Conservation (phyloP, 345 rosid species). For the Acer campestre region DNA sequence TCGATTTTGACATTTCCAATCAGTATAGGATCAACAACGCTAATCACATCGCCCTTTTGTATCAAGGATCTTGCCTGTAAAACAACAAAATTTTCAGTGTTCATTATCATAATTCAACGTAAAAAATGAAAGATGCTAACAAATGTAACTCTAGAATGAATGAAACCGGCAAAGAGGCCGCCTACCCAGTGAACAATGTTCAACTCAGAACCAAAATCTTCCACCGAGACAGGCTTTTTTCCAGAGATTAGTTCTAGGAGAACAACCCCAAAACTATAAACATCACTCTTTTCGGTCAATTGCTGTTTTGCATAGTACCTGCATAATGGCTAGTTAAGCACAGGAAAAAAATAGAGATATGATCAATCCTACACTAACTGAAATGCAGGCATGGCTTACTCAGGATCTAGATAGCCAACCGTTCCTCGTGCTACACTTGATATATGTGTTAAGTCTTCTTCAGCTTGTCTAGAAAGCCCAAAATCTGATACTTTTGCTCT, state of each 20-base stretch:
- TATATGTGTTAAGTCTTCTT: slow-evolving; percentile 85
- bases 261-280: slow-evolving; percentile 96
- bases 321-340: slow-evolving; percentile 23
- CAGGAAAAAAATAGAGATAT: not conserved
- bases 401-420: slow-evolving; percentile 94
- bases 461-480: slow-evolving; percentile 96
- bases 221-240: slow-evolving; percentile 77
- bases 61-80: slow-evolving; percentile 84
- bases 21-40: slow-evolving; percentile 70
- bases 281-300: slow-evolving; percentile 94
- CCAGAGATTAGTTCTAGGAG: slow-evolving; percentile 93
- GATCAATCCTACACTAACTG: not conserved
- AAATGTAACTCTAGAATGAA: no score
- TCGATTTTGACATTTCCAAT: slow-evolving; percentile 67
- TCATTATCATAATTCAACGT: not conserved
- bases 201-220: slow-evolving; percentile 83
- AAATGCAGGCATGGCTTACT: slow-evolving; percentile 45
- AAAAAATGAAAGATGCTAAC: no score
- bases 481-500: slow-evolving; percentile 97
- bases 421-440: slow-evolving; percentile 94
- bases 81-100: not conserved
- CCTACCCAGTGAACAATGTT: slow-evolving; percentile 95
- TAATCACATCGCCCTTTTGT: slow-evolving; percentile 73
- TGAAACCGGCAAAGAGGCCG: no score
- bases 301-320: slow-evolving; percentile 94